Conservation (phyloP, 495 filamentous ascomycete genomes). For the Xylaria acuta region DNA sequence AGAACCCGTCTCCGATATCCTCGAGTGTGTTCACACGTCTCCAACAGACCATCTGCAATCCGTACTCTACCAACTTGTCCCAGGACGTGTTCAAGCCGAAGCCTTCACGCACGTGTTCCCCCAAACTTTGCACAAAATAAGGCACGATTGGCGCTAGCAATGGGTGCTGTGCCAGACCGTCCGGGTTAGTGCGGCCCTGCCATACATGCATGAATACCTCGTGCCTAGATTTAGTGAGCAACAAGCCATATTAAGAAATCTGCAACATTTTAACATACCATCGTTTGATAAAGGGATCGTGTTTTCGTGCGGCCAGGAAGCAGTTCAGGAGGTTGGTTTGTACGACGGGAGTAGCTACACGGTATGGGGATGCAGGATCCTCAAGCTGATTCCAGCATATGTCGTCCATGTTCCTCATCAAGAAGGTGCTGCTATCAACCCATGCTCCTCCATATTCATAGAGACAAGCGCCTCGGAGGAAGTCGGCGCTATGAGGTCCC, state of each 20-base stretch:
- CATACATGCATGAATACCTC: conserved; percentile 36
- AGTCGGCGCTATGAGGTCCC: conserved; percentile 41
- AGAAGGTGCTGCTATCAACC: conserved; percentile 37
- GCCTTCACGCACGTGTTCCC: too few species aligned
- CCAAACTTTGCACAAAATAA: background rate
- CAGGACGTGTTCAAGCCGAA: background rate
- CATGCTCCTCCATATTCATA: conserved; percentile 37
- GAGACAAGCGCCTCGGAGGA: conserved; percentile 39
- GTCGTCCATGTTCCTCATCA: conserved; percentile 37
- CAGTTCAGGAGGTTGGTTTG: conserved; percentile 31
- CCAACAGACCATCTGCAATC: conserved; percentile 11
- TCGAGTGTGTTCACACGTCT: background rate
- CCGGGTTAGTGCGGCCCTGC: conserved; percentile 30
- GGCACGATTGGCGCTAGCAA: conserved; percentile 19
- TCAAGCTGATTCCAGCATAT: conserved; percentile 42
- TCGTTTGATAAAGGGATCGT: conserved; percentile 36
- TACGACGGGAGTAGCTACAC: conserved; percentile 33
- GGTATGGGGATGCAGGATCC: conserved; percentile 34
- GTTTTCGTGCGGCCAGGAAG: conserved; percentile 37
- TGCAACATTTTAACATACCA: conserved; percentile 23
- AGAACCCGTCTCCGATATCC: conserved; percentile 8
- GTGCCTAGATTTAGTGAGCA: conserved; percentile 19
- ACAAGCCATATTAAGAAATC: background rate
- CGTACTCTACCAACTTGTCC: conserved; percentile 11
- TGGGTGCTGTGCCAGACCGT: conserved; percentile 29